A percentile compares a stretch with the other conserved stretches of the same genome.
phyloP scores from a whole-genome alignment of 768 basidiomycete species.

The Psilocybe tampanensis region DNA sequence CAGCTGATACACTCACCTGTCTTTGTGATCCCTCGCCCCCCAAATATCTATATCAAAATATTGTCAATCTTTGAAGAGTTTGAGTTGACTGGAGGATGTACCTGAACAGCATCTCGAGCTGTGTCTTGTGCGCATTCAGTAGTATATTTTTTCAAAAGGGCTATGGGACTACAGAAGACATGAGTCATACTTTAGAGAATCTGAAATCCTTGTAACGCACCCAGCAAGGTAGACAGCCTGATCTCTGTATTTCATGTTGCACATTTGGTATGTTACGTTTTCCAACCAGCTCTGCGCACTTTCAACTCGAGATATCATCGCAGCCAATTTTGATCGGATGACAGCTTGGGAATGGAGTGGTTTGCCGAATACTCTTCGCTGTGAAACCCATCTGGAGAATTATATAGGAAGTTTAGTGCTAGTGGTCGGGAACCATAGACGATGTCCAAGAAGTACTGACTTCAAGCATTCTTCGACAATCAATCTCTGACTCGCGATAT shows the following conservation, averaged over 20 bases:
- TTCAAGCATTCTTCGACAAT: constrained; percentile 80
- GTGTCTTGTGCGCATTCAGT: constrained; percentile 80
- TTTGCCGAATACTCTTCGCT: constrained; percentile 81
- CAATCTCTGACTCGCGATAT: constrained; percentile 54
- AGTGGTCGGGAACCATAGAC: not conserved
- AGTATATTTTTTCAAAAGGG: constrained; percentile 75
- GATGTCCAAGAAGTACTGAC: constrained; percentile 28
- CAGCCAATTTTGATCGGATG: constrained; percentile 74
- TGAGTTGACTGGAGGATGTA: constrained; percentile 2
- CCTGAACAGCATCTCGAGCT: constrained; percentile 69
- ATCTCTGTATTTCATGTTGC: constrained; percentile 79
- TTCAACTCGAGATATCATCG: constrained; percentile 82
- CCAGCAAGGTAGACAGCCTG: constrained; percentile 77
- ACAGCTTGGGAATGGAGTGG: constrained; percentile 69
- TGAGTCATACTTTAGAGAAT: not conserved
- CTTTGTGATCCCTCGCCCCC: constrained; percentile 83
- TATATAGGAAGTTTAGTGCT: not conserved
- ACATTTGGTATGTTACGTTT: constrained; percentile 87
- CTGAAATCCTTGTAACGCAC: constrained; percentile 32
- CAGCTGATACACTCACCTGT: constrained; percentile 41
- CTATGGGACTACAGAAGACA: constrained; percentile 59
- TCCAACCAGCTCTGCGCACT: constrained; percentile 87
- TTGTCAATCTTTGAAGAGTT: constrained; percentile 20
- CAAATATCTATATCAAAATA: constrained; percentile 60
- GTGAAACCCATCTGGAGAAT: constrained; percentile 70